These are phyloP conservation scores for Penicillium paxilli DNA, from an alignment of 495 filamentous ascomycete genomes.

Conservation along the genomic window DNA sequence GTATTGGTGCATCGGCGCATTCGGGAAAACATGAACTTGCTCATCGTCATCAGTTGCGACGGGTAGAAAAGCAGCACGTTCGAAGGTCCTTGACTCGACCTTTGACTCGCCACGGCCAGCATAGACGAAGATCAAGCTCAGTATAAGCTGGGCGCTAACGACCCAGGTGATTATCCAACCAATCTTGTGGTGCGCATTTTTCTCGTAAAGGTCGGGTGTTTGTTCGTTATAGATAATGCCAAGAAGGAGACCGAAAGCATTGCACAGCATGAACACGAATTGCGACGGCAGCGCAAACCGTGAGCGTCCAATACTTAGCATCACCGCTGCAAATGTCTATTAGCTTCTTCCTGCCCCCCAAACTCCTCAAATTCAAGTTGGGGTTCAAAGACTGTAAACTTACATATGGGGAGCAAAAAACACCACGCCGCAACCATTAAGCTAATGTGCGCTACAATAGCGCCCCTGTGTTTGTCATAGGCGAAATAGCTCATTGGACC, in stretches of 20 bases:
- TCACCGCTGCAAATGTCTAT: constrained; percentile 57
- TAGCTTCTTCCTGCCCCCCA: neutral
- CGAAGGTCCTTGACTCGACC: constrained; percentile 23
- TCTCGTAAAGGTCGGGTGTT: constrained; percentile 85
- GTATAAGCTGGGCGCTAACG: constrained; percentile 63
- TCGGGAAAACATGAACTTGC: constrained; percentile 50
- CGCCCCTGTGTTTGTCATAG: constrained; percentile 60
- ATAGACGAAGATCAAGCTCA: constrained; percentile 63
- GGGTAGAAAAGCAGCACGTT: constrained; percentile 61
- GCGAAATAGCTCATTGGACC: constrained; percentile 71
- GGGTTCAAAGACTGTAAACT: no score
- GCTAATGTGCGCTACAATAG: constrained; percentile 75
- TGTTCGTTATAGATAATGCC: constrained; percentile 76
- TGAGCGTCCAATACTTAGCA: constrained; percentile 83
- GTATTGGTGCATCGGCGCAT: constrained; percentile 43
- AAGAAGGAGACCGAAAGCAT: constrained; percentile 69
- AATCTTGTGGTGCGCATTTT: constrained; percentile 85
- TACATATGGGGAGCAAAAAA: constrained; percentile 79
- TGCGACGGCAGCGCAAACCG: constrained; percentile 72
- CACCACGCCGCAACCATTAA: constrained; percentile 84
- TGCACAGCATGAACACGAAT: constrained; percentile 70
- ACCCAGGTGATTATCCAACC: constrained; percentile 85
- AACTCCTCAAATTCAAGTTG: no score
- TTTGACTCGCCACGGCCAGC: constrained; percentile 38
- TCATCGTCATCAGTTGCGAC: constrained; percentile 67